Conservation (phyloP, 345 rosid species). For the Draba incana region DNA sequence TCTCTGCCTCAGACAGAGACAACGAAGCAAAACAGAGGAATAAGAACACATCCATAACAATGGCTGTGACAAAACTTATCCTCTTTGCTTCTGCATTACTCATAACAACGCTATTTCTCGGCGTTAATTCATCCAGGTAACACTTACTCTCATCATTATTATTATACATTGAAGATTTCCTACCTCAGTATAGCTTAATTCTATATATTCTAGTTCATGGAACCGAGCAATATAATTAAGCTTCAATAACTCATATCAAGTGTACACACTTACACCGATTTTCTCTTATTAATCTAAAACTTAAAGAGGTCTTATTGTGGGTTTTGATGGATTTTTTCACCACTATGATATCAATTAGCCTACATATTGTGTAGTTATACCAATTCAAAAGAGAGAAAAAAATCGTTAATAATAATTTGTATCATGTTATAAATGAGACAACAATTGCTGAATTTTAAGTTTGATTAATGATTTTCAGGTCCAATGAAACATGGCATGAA, state of each 20-base stretch:
- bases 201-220: slow-evolving; percentile 12
- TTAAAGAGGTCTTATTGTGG: too few species aligned
- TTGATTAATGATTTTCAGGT: slow-evolving; percentile 42
- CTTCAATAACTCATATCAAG: neutral
- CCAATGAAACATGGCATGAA: slow-evolving; percentile 55
- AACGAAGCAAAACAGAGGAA: slow-evolving; percentile 30
- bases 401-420: neutral
- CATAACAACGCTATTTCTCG: slow-evolving; percentile 44
- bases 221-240: neutral
- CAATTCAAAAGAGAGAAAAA: neutral
- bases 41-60: slow-evolving; percentile 36
- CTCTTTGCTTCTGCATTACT: slow-evolving; percentile 47
- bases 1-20: slow-evolving; percentile 34
- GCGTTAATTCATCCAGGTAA: slow-evolving; percentile 46
- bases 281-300: neutral
- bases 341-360: neutral
- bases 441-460: neutral
- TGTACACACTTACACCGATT: neutral
- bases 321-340: neutral
- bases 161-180: neutral
- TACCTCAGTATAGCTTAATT: slow-evolving; percentile 17
- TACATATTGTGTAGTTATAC: slow-evolving; percentile 1
- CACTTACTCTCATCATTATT: neutral
- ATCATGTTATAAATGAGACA: slow-evolving; percentile 15
- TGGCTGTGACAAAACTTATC: slow-evolving; percentile 54